A percentile compares a stretch with the other conserved stretches of the same genome.
phyloP scores from a whole-genome alignment of 371 early-diverging fungal species.

The Saksenaea vasiformis region DNA sequence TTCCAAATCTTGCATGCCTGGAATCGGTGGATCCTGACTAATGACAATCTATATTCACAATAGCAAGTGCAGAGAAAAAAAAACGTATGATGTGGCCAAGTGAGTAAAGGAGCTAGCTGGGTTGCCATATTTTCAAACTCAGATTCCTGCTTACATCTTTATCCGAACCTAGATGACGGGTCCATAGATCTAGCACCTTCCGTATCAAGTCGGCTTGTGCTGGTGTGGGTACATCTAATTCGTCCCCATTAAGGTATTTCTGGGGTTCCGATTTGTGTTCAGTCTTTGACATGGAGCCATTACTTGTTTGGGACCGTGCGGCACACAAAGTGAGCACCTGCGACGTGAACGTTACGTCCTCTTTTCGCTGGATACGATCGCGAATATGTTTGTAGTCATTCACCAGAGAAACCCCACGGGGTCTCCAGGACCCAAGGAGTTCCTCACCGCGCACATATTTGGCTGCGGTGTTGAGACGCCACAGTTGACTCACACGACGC shows the following conservation, averaged over 20 bases:
- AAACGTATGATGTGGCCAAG: conserved; percentile 2
- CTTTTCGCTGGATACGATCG: conserved; percentile 27
- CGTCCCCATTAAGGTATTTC: neutral
- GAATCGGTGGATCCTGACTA: conserved; percentile 51
- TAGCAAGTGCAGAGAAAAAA: neutral
- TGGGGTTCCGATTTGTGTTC: neutral
- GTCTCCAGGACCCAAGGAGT: conserved; percentile 72
- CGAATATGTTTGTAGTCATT: conserved; percentile 53
- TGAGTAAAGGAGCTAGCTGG: too few relatives aligned
- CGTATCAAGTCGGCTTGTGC: conserved; percentile 33
- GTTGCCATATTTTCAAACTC: conserved; percentile 4
- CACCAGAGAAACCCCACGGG: conserved; percentile 75
- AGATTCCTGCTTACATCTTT: conserved; percentile 48
- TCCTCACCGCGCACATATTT: conserved; percentile 90
- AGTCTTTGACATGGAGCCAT: conserved; percentile 13
- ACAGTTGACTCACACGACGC: conserved; percentile 60
- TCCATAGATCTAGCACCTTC: conserved; percentile 54
- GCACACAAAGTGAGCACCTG: conserved; percentile 16
- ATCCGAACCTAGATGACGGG: conserved; percentile 37
- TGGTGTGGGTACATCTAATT: conserved; percentile 9
- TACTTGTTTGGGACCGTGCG: conserved; percentile 18
- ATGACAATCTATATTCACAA: conserved; percentile 43
- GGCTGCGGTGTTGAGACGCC: conserved; percentile 75
- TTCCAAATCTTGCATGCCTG: conserved; percentile 46
- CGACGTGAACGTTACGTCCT: conserved; percentile 15